These are phyloP conservation scores for Apiotrichum mycotoxinovorans DNA, from an alignment of 1,284 basidiomycete species.

Conservation along the genomic window DNA sequence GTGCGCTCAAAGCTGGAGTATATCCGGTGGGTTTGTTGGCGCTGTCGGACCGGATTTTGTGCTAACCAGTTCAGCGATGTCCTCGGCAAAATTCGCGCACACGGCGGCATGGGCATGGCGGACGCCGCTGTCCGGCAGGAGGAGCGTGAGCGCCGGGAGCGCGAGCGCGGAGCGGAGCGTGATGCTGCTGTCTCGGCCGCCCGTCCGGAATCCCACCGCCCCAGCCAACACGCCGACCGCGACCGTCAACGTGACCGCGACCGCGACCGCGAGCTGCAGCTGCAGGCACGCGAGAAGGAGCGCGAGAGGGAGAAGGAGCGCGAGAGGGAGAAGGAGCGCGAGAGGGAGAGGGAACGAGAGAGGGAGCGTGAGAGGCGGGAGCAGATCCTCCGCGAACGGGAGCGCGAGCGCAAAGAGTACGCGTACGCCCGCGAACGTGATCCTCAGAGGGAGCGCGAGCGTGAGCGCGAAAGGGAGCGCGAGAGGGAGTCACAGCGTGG, in stretches of 20 bases:
- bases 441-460: not conserved
- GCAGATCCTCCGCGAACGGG: not conserved
- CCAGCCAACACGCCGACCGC: not conserved
- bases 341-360: not conserved
- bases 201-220: not conserved
- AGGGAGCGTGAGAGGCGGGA: not conserved
- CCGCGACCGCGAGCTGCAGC: not conserved
- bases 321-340: not conserved
- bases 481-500: not conserved
- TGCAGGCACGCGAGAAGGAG: not conserved
- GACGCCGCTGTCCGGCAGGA: slow-evolving; percentile 5
- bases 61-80: slow-evolving; percentile 22
- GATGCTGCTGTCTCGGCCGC: not conserved
- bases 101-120: slow-evolving; percentile 16
- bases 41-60: not conserved
- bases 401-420: not conserved
- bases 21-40: slow-evolving; percentile 30
- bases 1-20: slow-evolving; percentile 45
- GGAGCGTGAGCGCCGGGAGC: slow-evolving; percentile 5
- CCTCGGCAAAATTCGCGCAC: slow-evolving; percentile 29
- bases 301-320: not conserved
- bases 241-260: not conserved
- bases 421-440: not conserved
- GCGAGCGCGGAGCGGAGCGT: not conserved
- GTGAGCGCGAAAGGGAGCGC: not conserved